Conservation (phyloP, 2,329 filamentous ascomycete genomes). For the Colletotrichum somersetense region DNA sequence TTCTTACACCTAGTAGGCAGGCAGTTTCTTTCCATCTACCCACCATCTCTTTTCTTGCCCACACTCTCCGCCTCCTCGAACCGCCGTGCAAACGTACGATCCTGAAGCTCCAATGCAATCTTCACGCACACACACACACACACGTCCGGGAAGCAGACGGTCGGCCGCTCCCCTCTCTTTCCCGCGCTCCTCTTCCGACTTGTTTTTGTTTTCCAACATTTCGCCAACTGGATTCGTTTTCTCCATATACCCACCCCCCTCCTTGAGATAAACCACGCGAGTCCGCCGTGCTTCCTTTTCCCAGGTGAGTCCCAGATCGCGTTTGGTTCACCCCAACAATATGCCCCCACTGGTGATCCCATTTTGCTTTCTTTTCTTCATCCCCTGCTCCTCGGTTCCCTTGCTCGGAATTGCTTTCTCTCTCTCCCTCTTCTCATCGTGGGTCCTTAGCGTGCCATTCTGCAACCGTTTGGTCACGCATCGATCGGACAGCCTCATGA, state of each 20-base stretch:
- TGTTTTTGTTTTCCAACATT: not conserved
- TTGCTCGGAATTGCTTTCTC: constrained; percentile 19
- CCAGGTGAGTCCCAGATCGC: constrained; percentile 3
- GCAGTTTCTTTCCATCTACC: not conserved
- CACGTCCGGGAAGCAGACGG: constrained; percentile 4
- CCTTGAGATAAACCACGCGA: constrained; percentile 9
- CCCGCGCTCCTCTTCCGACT: constrained; percentile 1
- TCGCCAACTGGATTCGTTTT: not conserved
- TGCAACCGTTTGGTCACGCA: constrained; percentile 36
- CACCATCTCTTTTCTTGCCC: not conserved
- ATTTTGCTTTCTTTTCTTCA: constrained; percentile 30
- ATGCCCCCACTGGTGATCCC: constrained; percentile 17
- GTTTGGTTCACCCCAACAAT: constrained; percentile 19
- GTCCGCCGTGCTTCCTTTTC: constrained; percentile 32
- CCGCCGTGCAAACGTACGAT: constrained; percentile 12
- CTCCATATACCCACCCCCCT: not conserved
- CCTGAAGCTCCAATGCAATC: not conserved
- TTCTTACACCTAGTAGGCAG: not conserved
- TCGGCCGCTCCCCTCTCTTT: not conserved
- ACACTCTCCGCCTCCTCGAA: constrained; percentile 1
- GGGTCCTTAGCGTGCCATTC: constrained; percentile 36
- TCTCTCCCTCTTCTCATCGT: constrained; percentile 5
- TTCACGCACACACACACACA: not conserved
- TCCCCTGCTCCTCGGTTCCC: constrained; percentile 22
- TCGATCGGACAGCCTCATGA: constrained; percentile 16